Conservation (phyloP, 2,329 filamentous ascomycete species). For the Didymella exigua region DNA sequence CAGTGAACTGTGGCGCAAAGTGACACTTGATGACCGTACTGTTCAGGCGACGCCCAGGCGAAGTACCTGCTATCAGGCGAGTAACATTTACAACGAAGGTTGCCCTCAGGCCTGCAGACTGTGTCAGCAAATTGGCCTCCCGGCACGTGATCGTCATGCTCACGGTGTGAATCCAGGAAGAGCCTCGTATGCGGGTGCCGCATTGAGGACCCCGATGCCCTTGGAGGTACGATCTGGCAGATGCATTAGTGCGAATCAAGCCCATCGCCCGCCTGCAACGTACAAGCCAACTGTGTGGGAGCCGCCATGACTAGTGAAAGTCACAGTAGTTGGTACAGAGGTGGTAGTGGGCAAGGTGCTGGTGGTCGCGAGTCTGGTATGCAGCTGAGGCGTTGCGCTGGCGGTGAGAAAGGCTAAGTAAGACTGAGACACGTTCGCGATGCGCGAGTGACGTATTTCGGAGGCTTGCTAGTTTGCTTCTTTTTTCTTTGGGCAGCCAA, state of each 20-base stretch:
- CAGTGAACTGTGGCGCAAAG: background rate
- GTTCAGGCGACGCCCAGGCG: slow-evolving; percentile 87
- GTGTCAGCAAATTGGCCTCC: slow-evolving; percentile 17
- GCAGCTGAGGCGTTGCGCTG: slow-evolving; percentile 25
- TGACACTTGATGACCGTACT: slow-evolving; percentile 51
- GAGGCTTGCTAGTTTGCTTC: slow-evolving; percentile 14
- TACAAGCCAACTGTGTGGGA: slow-evolving; percentile 91
- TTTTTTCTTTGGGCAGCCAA: slow-evolving; percentile 20
- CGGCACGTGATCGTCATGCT: slow-evolving; percentile 11
- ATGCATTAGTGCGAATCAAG: slow-evolving; percentile 18
- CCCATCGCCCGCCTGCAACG: slow-evolving; percentile 35
- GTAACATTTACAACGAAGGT: slow-evolving; percentile 92
- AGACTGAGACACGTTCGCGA: slow-evolving; percentile 38
- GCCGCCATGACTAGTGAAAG: slow-evolving; percentile 94
- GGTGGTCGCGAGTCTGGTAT: slow-evolving; percentile 43
- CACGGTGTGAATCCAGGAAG: slow-evolving; percentile 76
- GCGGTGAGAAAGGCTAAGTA: slow-evolving; percentile 42
- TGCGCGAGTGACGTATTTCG: slow-evolving; percentile 37
- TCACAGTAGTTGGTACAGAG: slow-evolving; percentile 62
- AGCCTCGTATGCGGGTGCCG: slow-evolving; percentile 83
- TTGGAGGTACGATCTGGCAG: slow-evolving; percentile 84
- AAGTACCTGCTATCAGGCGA: slow-evolving; percentile 96
- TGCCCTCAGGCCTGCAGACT: slow-evolving; percentile 77
- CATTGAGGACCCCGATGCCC: slow-evolving; percentile 91
- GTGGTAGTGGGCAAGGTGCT: slow-evolving; percentile 35